phyloP scores from a whole-genome alignment of 768 basidiomycete genomes.

The Mycena maculata region DNA sequence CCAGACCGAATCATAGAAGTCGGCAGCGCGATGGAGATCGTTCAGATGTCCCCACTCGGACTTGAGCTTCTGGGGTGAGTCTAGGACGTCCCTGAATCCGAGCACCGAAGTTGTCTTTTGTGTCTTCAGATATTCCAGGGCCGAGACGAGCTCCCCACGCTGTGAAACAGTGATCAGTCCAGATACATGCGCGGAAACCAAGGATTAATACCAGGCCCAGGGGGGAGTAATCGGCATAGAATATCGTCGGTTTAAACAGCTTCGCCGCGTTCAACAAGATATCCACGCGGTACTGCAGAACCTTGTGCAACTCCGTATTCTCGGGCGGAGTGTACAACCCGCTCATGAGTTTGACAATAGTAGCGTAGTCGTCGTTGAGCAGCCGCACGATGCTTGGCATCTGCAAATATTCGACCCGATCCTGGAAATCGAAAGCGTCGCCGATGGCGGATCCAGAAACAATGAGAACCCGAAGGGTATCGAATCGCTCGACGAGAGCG shows the following conservation, averaged over 20 bases:
- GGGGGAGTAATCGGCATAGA: conserved; percentile 19
- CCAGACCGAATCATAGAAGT: conserved; percentile 23
- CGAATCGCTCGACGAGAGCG: conserved; percentile 19
- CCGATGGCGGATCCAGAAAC: conserved; percentile 22
- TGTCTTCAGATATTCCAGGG: conserved; percentile 19
- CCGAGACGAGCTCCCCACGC: conserved; percentile 17
- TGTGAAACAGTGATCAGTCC: neutral
- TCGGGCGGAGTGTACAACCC: conserved; percentile 18
- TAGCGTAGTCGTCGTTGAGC: conserved; percentile 20
- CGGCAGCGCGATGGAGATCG: conserved; percentile 18
- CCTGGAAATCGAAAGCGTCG: conserved; percentile 20
- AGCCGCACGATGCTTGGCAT: conserved; percentile 21
- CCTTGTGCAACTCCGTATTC: conserved; percentile 5
- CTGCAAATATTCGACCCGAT: conserved; percentile 23
- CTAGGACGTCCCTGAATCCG: conserved; percentile 21
- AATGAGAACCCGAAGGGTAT: conserved; percentile 3
- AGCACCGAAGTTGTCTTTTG: conserved; percentile 14
- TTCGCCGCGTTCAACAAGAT: conserved; percentile 18
- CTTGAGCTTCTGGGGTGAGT: conserved; percentile 16
- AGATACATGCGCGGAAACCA: neutral
- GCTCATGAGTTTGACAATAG: conserved; percentile 22
- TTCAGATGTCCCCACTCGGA: conserved; percentile 23
- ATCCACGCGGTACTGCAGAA: conserved; percentile 13
- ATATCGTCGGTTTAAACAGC: conserved; percentile 10
- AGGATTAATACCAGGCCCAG: conserved; percentile 7